Evolutionary conservation across 2,329 filamentous ascomycete genomes (phyloP), one percentile per base, ranked within the genome.

Genomic region (Ambrosiella cleistominuta): DNA sequence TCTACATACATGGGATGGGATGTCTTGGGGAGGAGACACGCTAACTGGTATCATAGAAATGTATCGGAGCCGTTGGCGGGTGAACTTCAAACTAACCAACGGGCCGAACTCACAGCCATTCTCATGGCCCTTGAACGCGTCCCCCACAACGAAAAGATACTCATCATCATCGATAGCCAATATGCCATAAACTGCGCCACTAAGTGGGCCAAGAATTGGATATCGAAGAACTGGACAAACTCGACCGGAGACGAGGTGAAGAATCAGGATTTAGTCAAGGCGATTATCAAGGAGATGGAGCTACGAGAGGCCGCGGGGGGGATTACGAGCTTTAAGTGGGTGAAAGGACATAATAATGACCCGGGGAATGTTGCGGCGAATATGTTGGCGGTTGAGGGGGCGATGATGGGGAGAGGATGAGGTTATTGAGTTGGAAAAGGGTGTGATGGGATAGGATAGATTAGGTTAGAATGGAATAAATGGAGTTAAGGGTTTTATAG

Each of bases 141-240:
- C 1, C 83, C 86, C 0, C 70, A 78, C 13, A 75, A 83, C 60
- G 77, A 85, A 59, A 75, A 81, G 61, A 78, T 94, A 11, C 77
- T 82, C 59, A 94, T 98, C 63, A 78, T 83, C 67, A 89, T 83
- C n/a, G 93, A 98, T 70, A 93, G 86, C 69, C 82, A 83, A 65
- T 97, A 97, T 71, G 79, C 87, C 1, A 95, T 96, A 69, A 84
- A 90, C 63, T 97, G 91, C 66, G 81, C 89, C 35, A 95, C 84
- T 0, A 77, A 82, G 50, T 98, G 93, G 91, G 89, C 82, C 65
- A 69, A 71, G 19, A 82, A 78, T 58, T 97, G 93, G 93, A 74
- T 80, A 62, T 76, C 70, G 58, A 80, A 91, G 64, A 77, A 77
- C 5, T 98, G 91, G 91, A 78, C 77, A 66, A 95, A 82, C n/a